Evolutionary conservation across 768 basidiomycete species (phyloP).

Genomic region (Boletus subcaerulescens): DNA sequence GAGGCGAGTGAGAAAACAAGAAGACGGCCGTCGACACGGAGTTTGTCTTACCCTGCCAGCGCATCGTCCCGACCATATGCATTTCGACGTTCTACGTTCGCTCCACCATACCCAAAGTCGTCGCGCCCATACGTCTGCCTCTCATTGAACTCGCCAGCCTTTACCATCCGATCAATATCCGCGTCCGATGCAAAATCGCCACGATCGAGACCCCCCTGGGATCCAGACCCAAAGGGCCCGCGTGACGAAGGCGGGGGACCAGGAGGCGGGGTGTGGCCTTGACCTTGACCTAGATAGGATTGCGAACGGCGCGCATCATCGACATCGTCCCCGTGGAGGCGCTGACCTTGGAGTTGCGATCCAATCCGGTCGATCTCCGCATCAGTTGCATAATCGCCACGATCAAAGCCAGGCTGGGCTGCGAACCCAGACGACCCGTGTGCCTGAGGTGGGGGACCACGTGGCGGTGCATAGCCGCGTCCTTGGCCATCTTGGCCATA

Average conservation of each 20-base stretch:
- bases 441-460: not conserved
- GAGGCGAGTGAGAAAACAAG: not conserved
- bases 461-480: not conserved
- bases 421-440: too few relatives aligned
- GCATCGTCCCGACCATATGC: not conserved
- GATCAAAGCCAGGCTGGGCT: too few relatives aligned
- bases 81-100: not conserved
- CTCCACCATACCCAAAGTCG: not conserved
- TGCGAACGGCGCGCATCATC: not conserved
- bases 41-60: conserved; percentile 12
- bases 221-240: not conserved
- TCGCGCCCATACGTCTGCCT: not conserved
- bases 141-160: conserved; percentile 9
- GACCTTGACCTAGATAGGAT: not conserved
- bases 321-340: not conserved
- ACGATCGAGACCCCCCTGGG: conserved; percentile 17
- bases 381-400: too few relatives aligned
- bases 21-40: not conserved
- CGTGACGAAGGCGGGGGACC: conserved; percentile 4
- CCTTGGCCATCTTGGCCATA: not conserved
- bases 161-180: conserved; percentile 23
- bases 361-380: too few relatives aligned
- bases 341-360: not conserved
- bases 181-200: conserved; percentile 31
- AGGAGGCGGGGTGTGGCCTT: not conserved